Evolutionary conservation across 495 filamentous ascomycete genomes (phyloP).

Genomic region (Hypoxylon rickii): DNA sequence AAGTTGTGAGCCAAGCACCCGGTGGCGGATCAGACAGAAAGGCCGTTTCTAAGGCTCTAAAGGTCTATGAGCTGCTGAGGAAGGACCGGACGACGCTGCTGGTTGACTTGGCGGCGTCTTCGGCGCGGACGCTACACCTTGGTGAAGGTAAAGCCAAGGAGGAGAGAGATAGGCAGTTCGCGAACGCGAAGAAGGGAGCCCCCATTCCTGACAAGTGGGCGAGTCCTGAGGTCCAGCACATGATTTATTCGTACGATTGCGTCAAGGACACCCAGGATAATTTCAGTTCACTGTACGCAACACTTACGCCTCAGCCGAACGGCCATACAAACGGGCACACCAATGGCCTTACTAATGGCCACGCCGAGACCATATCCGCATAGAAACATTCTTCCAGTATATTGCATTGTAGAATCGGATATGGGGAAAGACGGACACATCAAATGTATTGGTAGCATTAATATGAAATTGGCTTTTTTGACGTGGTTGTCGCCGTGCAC

Average conservation of each 20-base stretch:
- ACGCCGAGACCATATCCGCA: conserved; percentile 10
- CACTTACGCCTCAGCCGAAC: conserved; percentile 21
- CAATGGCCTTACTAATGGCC: conserved; percentile 14
- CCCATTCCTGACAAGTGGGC: conserved; percentile 80
- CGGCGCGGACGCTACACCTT: conserved; percentile 70
- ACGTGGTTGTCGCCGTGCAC: conserved; percentile 1
- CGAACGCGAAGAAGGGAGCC: conserved; percentile 58
- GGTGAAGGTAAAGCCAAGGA: conserved; percentile 76
- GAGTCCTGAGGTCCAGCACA: conserved; percentile 71
- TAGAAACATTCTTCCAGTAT: conserved; percentile 5
- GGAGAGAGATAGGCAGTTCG: conserved; percentile 74
- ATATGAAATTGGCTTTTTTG: conserved; percentile 15
- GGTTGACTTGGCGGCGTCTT: conserved; percentile 71
- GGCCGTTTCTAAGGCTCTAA: conserved; percentile 65
- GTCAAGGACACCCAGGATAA: conserved; percentile 62
- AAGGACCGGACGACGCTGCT: conserved; percentile 72
- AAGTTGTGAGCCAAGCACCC: conserved; percentile 62
- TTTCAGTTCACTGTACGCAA: conserved; percentile 63
- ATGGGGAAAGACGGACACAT: conserved; percentile 1
- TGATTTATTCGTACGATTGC: conserved; percentile 76
- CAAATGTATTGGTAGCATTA: conserved; percentile 18
- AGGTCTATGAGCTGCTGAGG: conserved; percentile 72
- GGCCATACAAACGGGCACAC: conserved; percentile 7
- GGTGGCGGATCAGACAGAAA: conserved; percentile 51
- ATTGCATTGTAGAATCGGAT: conserved; percentile 2